A percentile compares a stretch with the other conserved stretches of the same genome.
Conservation (phyloP, 345 rosid species). For the Pistacia integerrima region DNA sequence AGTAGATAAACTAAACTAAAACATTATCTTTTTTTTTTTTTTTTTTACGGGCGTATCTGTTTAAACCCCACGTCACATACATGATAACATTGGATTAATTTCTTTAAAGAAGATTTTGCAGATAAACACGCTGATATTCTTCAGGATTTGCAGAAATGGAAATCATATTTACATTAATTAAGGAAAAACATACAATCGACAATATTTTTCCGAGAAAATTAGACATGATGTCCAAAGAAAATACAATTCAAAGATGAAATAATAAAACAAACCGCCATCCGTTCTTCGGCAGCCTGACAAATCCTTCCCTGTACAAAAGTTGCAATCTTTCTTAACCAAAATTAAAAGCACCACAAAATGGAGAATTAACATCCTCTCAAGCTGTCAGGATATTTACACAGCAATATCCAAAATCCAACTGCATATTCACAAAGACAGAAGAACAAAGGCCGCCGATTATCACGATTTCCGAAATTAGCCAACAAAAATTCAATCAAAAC, state of each 20-base stretch:
- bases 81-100: background rate
- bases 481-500: constrained; percentile 15
- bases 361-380: constrained; percentile 29
- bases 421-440: constrained; percentile 36
- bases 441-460: constrained; percentile 25
- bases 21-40: background rate
- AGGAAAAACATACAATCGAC: constrained; percentile 2
- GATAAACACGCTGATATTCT: background rate
- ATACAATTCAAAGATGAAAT: constrained; percentile 15
- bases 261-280: constrained; percentile 30
- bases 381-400: constrained; percentile 30
- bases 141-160: no score
- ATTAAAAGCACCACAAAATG: constrained; percentile 29
- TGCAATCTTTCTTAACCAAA: background rate
- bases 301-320: constrained; percentile 31
- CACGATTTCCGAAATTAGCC: background rate
- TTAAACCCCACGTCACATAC: constrained; percentile 19
- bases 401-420: constrained; percentile 18
- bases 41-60: constrained; percentile 9
- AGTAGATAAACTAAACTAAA: constrained; percentile 22
- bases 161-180: constrained; percentile 22
- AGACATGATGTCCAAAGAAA: background rate
- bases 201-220: background rate
- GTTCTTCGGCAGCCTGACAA: constrained; percentile 29
- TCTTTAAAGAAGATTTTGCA: background rate